Evolutionary conservation across 2,329 filamentous ascomycete genomes (phyloP), one percentile per base, ranked within the genome.

Genomic region (Apiospora koreana): DNA sequence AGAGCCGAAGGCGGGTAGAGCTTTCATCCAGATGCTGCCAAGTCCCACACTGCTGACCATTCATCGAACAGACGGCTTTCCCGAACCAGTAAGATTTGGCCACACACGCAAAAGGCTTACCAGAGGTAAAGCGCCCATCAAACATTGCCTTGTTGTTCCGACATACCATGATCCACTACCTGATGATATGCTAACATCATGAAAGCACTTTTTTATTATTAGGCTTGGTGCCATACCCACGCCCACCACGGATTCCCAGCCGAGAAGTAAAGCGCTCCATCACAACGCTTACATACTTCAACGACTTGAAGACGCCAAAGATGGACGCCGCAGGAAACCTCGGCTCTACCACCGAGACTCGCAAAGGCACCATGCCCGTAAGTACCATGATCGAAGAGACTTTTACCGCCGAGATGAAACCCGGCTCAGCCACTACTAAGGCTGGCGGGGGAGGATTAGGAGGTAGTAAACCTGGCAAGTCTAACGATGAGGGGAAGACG

Each of bases 321-420:
- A 74, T 76, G 72, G 75, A 76, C 28, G 43, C 31, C 75, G 10
- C 72, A 74, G 68, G 72, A 31, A 72, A 72, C 69, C 69, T 72
- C 16, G 68, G 68, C 41, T 68, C 71, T 45, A 35, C 73, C 9
- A 71, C 72, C n/a, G 75, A 76, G 23, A 74, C 72, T 25, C 73
- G 70, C 16, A 74, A 76, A 66, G 71, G 75, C n/a, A 72, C 58
- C 38, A 70, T 74, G 21, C 54, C 54, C 21, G 31, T 62, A 12
- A 62, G 31, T 62, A 62, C 54, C 10, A 23, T 62, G 18, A 31
- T 62, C 31, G 54, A 62, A 23, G 54, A 38, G 1, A n/a, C 31
- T 0, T 62, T 62, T 4, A 62, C 18, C 21, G 31, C 54, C 18
- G 54, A 62, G 7, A 62, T 62, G 54, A 62, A 62, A 10, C 18